These are phyloP conservation scores for Mycosphaerella arachidis DNA, from an alignment of 2,329 filamentous ascomycete species.

Conservation along the genomic window DNA sequence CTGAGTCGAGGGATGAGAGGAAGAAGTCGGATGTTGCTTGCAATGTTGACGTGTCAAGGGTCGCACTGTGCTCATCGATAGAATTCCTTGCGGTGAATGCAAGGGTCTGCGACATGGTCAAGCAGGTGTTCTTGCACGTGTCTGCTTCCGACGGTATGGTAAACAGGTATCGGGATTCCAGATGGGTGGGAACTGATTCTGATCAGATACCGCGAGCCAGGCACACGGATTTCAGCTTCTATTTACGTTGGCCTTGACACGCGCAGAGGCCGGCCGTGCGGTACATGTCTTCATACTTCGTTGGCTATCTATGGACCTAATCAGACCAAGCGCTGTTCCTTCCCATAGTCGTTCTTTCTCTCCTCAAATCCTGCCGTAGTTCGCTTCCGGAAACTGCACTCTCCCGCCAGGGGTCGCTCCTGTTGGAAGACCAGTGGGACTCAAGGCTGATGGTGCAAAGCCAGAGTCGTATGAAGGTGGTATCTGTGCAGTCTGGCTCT, in stretches of 20 bases:
- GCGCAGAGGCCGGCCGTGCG: not conserved
- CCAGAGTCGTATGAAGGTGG: slow-evolving; percentile 15
- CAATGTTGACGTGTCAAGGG: not conserved
- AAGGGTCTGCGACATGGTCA: not conserved
- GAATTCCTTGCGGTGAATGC: not conserved
- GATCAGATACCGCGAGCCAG: not conserved
- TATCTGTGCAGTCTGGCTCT: slow-evolving; percentile 8
- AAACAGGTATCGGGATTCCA: not conserved
- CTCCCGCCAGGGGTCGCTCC: slow-evolving; percentile 10
- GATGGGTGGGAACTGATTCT: not conserved
- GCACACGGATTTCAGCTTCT: not conserved
- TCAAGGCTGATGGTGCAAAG: slow-evolving; percentile 19
- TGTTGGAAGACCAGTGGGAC: slow-evolving; percentile 14
- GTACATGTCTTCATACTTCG: not conserved
- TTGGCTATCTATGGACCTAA: slow-evolving; percentile 1
- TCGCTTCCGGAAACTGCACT: slow-evolving; percentile 23
- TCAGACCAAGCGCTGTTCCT: not conserved
- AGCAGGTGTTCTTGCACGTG: not conserved
- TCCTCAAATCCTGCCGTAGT: slow-evolving; percentile 16
- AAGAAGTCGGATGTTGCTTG: not conserved
- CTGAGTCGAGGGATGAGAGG: not conserved
- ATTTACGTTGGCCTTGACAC: not conserved
- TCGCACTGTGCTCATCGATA: not conserved
- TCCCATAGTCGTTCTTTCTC: not conserved
- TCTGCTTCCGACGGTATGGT: not conserved